Conservation (phyloP, 345 rosid species). For the Arabidopsis thaliana region DNA sequence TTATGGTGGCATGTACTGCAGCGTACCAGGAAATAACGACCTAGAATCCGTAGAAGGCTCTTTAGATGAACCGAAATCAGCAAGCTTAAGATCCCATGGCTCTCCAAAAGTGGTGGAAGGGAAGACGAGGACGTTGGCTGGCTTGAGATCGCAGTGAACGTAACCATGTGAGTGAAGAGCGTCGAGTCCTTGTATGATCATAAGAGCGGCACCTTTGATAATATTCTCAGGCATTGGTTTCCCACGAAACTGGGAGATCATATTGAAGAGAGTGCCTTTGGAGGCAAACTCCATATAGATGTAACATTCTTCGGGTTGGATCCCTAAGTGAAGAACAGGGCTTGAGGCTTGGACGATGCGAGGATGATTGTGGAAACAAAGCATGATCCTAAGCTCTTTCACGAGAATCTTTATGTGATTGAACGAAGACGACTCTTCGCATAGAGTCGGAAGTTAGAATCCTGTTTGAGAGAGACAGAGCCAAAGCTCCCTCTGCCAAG, state of each 20-base stretch:
- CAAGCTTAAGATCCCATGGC: conserved; percentile 28
- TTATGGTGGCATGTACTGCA: conserved; percentile 22
- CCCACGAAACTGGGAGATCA: conserved; percentile 10
- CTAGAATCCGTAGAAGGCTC: conserved; percentile 17
- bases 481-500: conserved; percentile 31
- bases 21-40: conserved; percentile 12
- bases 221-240: background rate
- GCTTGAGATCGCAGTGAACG: conserved; percentile 26
- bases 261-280: conserved; percentile 13
- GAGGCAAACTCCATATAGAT: conserved; percentile 30
- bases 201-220: background rate
- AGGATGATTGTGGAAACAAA: background rate
- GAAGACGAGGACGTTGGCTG: conserved; percentile 22
- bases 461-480: background rate
- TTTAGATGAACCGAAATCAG: conserved; percentile 26
- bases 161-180: conserved; percentile 31
- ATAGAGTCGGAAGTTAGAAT: background rate
- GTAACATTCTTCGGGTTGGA: background rate
- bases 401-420: background rate
- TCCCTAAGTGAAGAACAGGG: background rate
- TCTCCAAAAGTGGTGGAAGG: background rate
- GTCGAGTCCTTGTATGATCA: conserved; percentile 29
- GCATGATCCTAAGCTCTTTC: conserved; percentile 19
- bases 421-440: conserved; percentile 1
- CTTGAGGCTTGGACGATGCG: conserved; percentile 20